Conservation (phyloP, 1,139 yeast genomes). For the Suhomyces bribrorum region DNA sequence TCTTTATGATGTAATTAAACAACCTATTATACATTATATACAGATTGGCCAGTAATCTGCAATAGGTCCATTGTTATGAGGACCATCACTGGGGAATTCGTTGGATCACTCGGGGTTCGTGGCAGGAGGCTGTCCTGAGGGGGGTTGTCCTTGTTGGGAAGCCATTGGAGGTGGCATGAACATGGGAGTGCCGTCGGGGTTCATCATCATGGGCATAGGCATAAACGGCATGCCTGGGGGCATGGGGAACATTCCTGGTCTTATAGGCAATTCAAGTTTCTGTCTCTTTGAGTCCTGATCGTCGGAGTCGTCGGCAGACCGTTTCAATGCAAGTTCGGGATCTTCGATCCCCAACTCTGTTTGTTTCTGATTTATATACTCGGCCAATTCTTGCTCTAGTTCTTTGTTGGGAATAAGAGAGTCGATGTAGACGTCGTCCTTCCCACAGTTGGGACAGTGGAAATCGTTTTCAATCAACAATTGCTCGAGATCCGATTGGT, state of each 20-base stretch:
- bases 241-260: constrained; percentile 21
- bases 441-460: constrained; percentile 84
- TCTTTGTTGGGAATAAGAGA: constrained; percentile 62
- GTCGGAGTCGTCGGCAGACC: constrained; percentile 25
- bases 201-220: constrained; percentile 17
- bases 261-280: constrained; percentile 24
- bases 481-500: constrained; percentile 59
- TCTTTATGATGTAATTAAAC: too few species aligned
- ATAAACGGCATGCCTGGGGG: constrained; percentile 18
- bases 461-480: constrained; percentile 79
- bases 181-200: constrained; percentile 13
- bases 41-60: too few species aligned
- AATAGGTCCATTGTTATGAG: too few species aligned
- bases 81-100: too few species aligned
- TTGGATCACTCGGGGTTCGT: too few species aligned
- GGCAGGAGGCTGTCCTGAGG: too few species aligned
- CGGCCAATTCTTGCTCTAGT: constrained; percentile 53
- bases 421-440: constrained; percentile 75
- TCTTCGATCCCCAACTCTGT: constrained; percentile 42
- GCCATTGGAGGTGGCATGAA: constrained; percentile 17
- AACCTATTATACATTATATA: too few species aligned
- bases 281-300: constrained; percentile 35
- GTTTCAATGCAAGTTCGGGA: constrained; percentile 29
- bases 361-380: constrained; percentile 50
- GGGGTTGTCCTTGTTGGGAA: constrained; percentile 1